A percentile compares a stretch with the other conserved stretches of the same genome.
Conservation (phyloP, 2,329 filamentous ascomycete species). For the Pseudogymnoascus sp. region DNA sequence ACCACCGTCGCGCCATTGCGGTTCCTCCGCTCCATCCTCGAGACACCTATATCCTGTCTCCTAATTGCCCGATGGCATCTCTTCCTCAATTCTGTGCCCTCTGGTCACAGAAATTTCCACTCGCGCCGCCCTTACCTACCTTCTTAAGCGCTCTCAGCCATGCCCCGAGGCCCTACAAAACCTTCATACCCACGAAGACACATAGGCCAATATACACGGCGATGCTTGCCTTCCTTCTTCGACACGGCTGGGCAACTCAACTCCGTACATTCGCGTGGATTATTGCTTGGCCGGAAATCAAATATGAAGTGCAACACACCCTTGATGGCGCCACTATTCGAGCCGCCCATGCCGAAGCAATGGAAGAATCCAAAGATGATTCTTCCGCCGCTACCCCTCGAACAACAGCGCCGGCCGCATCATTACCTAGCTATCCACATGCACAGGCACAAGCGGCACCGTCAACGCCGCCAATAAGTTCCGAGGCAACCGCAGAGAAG, state of each 20-base stretch:
- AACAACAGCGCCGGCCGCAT: neutral
- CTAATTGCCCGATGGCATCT: slow-evolving; percentile 70
- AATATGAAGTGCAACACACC: slow-evolving; percentile 67
- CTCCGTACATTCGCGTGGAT: slow-evolving; percentile 87
- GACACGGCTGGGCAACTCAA: slow-evolving; percentile 88
- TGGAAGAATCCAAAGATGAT: slow-evolving; percentile 26
- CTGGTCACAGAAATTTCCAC: slow-evolving; percentile 73
- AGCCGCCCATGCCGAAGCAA: slow-evolving; percentile 14
- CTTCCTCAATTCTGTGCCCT: slow-evolving; percentile 59
- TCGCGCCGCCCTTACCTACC: slow-evolving; percentile 72
- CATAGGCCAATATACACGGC: slow-evolving; percentile 82
- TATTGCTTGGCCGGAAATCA: slow-evolving; percentile 71
- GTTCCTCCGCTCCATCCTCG: slow-evolving; percentile 84
- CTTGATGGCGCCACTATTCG: slow-evolving; percentile 56
- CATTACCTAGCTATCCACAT: neutral
- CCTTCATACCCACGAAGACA: slow-evolving; percentile 75
- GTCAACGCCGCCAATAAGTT: slow-evolving; percentile 33
- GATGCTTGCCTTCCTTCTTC: slow-evolving; percentile 87
- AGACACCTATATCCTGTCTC: slow-evolving; percentile 85
- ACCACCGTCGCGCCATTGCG: slow-evolving; percentile 87
- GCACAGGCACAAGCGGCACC: slow-evolving; percentile 20
- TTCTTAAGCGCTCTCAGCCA: slow-evolving; percentile 79
- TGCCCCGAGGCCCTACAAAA: slow-evolving; percentile 72
- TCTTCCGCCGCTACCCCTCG: neutral
- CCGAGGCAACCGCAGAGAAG: slow-evolving; percentile 49